phyloP scores from a whole-genome alignment of 768 basidiomycete genomes.

The Brasilioporus rufonigricans region DNA sequence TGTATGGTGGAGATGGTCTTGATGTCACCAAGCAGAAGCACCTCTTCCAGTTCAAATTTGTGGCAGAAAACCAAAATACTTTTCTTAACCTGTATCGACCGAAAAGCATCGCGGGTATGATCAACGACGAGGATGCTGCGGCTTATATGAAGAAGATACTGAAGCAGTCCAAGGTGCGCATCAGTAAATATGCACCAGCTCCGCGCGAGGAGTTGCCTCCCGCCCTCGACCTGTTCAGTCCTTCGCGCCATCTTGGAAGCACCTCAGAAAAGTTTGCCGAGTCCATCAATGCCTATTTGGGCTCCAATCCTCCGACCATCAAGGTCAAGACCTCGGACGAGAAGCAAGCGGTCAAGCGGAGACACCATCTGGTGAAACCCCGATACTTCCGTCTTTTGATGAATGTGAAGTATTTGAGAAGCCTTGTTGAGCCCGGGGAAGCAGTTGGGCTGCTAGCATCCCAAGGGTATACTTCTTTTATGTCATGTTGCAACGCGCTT shows the following conservation, averaged over 20 bases:
- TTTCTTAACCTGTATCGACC: slow-evolving; percentile 73
- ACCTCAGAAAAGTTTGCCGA: slow-evolving; percentile 91
- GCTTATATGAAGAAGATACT: slow-evolving; percentile 88
- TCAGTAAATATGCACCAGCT: slow-evolving; percentile 39
- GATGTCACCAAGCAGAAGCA: slow-evolving; percentile 98
- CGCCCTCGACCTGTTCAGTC: slow-evolving; percentile 70
- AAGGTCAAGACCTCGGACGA: slow-evolving; percentile 40
- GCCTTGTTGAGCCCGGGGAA: slow-evolving; percentile 95
- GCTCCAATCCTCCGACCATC: slow-evolving; percentile 63
- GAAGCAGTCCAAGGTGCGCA: slow-evolving; percentile 60
- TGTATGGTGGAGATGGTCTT: slow-evolving; percentile 94
- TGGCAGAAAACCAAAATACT: slow-evolving; percentile 80
- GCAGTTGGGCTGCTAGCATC: slow-evolving; percentile 97
- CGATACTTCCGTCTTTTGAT: slow-evolving; percentile 78
- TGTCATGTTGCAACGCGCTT: neutral
- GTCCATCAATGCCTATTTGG: slow-evolving; percentile 75
- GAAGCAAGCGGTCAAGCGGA: slow-evolving; percentile 40
- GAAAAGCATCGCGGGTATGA: slow-evolving; percentile 47
- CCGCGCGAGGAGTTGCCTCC: slow-evolving; percentile 68
- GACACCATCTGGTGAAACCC: slow-evolving; percentile 44
- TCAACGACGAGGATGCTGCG: slow-evolving; percentile 67
- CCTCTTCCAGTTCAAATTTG: slow-evolving; percentile 90
- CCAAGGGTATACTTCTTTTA: slow-evolving; percentile 69
- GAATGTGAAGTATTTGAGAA: slow-evolving; percentile 90
- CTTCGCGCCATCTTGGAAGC: slow-evolving; percentile 77